phyloP scores from a whole-genome alignment of 352 stramenopile species.

The Pythium angustatum region DNA sequence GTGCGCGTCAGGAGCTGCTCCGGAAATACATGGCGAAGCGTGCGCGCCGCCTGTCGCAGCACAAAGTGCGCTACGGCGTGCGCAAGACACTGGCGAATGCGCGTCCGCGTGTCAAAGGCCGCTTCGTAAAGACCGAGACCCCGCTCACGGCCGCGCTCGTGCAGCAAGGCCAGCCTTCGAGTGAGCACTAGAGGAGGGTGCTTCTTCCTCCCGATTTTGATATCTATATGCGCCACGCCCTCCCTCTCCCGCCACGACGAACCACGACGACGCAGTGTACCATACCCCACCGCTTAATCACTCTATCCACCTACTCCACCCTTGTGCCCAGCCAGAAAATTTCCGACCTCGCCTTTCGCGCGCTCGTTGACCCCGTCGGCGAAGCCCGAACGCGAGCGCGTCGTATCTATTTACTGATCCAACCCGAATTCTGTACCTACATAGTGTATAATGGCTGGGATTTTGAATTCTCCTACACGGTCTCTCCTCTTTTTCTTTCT shows the following conservation, averaged over 20 bases:
- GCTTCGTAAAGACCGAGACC: constrained; percentile 83
- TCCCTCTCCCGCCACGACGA: background rate
- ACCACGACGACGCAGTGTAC: background rate
- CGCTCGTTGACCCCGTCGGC: too few species aligned
- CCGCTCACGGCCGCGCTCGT: constrained; percentile 67
- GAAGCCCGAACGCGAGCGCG: too few species aligned
- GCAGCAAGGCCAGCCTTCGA: constrained; percentile 36
- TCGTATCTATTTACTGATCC: too few species aligned
- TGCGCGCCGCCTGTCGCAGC: constrained; percentile 65
- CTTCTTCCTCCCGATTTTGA: constrained; percentile 15
- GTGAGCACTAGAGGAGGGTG: background rate
- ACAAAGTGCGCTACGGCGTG: constrained; percentile 78
- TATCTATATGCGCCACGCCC: constrained; percentile 22
- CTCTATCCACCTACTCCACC: too few species aligned
- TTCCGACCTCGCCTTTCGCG: too few species aligned
- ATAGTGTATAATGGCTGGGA: too few species aligned
- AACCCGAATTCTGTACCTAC: too few species aligned
- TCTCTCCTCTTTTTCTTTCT: too few species aligned
- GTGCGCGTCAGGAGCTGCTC: constrained; percentile 61
- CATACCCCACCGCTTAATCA: too few species aligned
- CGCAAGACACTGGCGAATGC: constrained; percentile 81
- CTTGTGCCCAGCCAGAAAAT: too few species aligned
- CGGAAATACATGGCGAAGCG: constrained; percentile 83
- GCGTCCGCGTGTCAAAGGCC: constrained; percentile 72
- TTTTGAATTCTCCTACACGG: too few species aligned